Base-by-base conservation (phyloP, 805 yeast species). In the Hanseniaspora lindneri region DNA sequence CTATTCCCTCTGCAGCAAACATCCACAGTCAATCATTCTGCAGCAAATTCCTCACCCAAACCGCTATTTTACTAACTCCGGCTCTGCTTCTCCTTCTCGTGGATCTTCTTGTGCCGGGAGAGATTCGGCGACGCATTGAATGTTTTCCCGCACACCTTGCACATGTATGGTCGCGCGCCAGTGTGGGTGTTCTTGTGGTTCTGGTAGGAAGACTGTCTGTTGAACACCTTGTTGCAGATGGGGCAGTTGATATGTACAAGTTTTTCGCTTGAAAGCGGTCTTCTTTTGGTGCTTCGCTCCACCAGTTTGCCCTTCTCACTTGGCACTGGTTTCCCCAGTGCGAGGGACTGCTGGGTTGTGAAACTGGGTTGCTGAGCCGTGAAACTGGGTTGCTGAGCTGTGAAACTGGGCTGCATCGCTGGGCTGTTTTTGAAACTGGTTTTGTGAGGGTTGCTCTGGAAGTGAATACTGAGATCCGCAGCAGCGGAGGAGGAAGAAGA, bases 101-200 rank as follows among this genome's bases (percentile, higher is more conserved):
- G 48, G 30, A 44, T 44, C 25, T 44, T 44, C 25, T 44, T 44
- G 32, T 44, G 48, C 25, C 48, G 28, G 2, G 48, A 44, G 2
- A 44, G 42, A 9, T 44, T 44, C 14, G 48, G 48, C 10, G 41
- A 36, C 10, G 48, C 48, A 23, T 44, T 44, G 24, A 44, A 44
- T 2, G 42, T 19, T 25, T 44, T 44, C 8, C 48, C 48, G 25
- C 48, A 44, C 1, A 39, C 36, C 27, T 44, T 44, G 37, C 48
- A 44, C 6, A 20, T 29, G 16, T 27, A 44, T 8, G 48, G 48
- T 23, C 48, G 21, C 29, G 37, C 48, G 2, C 48, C 48, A 1
- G 48, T 44, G 30, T 44, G 48, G 17, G 39, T 17, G 30, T 44
- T 44, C 25, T 44, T 44, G 16, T 44, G 48, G 30, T 44, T 44